Percentiles rank a stretch among this genome's conserved stretches.
phyloP scores from a whole-genome alignment of 2,329 filamentous ascomycete genomes.

The Malbranchea zuffiana region DNA sequence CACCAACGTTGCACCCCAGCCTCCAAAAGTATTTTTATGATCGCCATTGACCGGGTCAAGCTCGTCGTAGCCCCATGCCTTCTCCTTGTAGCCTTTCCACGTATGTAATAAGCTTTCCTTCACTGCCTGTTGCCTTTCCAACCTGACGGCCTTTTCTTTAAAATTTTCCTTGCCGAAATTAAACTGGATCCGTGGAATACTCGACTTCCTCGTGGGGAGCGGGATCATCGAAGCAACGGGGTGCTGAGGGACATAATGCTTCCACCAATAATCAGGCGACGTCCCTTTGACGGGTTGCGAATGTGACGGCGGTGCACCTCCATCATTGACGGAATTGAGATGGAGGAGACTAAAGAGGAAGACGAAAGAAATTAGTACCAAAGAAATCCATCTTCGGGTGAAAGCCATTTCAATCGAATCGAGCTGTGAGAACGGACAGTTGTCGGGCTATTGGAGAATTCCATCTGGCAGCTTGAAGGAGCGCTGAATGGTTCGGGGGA shows the following conservation, averaged over 20 bases:
- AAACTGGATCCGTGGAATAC: constrained; percentile 22
- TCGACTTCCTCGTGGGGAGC: constrained; percentile 18
- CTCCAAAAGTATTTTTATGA: constrained; percentile 49
- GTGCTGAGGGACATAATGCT: constrained; percentile 12
- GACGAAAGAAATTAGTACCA: constrained; percentile 9
- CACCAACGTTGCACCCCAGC: constrained; percentile 51
- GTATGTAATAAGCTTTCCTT: constrained; percentile 44
- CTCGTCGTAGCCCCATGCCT: constrained; percentile 52
- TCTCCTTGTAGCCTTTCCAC: constrained; percentile 50
- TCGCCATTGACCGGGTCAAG: constrained; percentile 46
- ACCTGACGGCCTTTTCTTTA: constrained; percentile 26
- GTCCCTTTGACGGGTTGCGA: no score
- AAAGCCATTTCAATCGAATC: constrained; percentile 9
- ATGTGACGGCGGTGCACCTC: not conserved
- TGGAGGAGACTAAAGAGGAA: constrained; percentile 10
- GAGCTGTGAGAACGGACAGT: no score
- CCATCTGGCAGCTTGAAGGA: no score
- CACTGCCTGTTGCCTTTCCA: constrained; percentile 36
- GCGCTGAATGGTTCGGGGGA: no score
- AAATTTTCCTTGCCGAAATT: constrained; percentile 18
- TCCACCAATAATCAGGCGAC: constrained; percentile 12
- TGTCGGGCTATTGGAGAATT: no score
- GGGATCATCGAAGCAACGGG: constrained; percentile 18
- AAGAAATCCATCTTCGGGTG: constrained; percentile 12
- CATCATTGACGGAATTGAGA: not conserved